Evolutionary conservation across 306 rosid species (phyloP).

Genomic region (Acacia crassicarpa): DNA sequence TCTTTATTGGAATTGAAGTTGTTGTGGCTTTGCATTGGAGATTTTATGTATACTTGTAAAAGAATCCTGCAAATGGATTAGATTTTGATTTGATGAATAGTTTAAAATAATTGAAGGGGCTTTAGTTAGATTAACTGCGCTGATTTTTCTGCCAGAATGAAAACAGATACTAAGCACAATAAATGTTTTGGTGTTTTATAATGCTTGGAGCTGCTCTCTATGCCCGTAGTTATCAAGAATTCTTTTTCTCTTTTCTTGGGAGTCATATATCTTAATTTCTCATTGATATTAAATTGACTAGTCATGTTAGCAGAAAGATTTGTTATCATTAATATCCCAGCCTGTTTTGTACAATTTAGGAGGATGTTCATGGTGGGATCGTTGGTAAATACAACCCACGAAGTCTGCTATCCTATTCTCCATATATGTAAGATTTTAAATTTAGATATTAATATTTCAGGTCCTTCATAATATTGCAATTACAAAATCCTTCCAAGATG

Average conservation of each 20-base stretch:
- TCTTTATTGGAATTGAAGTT: too few species aligned
- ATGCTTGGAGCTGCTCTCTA: constrained; percentile 9
- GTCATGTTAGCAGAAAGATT: not conserved
- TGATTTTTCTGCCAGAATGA: constrained; percentile 8
- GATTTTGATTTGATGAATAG: not conserved
- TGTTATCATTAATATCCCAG: not conserved
- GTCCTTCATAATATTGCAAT: constrained; percentile 87
- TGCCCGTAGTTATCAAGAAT: constrained; percentile 2
- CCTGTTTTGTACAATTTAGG: constrained; percentile 5
- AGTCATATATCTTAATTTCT: not conserved
- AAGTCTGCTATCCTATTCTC: not conserved
- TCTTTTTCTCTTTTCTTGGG: not conserved
- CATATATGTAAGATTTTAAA: constrained; percentile 11
- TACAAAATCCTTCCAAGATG: constrained; percentile 76
- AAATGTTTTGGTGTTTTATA: not conserved
- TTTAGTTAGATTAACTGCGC: not conserved
- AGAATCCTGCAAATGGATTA: not conserved
- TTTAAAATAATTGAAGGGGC: constrained; percentile 18
- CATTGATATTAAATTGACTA: constrained; percentile 8
- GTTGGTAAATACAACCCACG: constrained; percentile 1
- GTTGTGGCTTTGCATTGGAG: not conserved
- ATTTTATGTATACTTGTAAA: not conserved
- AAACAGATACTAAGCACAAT: not conserved
- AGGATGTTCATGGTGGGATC: constrained; percentile 6
- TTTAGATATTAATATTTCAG: constrained; percentile 48